These are phyloP conservation scores for Astragalus glycyphyllos DNA, from an alignment of 306 rosid species.

Conservation along the genomic window DNA sequence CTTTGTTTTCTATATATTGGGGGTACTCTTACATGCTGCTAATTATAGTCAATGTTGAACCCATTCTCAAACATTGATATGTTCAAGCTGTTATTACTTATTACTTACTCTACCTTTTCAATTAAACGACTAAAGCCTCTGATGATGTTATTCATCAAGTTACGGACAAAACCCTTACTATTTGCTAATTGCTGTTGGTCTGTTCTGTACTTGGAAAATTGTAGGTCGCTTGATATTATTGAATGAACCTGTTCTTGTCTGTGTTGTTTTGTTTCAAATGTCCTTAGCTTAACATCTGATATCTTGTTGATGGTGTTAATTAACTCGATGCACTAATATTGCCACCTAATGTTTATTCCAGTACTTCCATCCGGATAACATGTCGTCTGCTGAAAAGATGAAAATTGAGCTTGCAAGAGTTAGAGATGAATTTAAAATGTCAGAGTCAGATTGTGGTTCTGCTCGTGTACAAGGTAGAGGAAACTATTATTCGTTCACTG, in stretches of 20 bases:
- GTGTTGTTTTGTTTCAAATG: background rate
- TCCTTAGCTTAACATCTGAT: background rate
- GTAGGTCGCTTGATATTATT: conserved; percentile 10
- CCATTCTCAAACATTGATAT: conserved; percentile 11
- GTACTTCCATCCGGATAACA: conserved; percentile 91
- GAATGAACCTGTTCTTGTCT: conserved; percentile 1
- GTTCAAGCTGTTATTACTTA: background rate
- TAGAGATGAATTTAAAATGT: conserved; percentile 89
- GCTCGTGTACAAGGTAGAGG: conserved; percentile 88
- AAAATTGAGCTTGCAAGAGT: conserved; percentile 80
- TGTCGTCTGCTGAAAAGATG: conserved; percentile 85
- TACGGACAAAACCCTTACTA: background rate
- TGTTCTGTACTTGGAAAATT: conserved; percentile 10
- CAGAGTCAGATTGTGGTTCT: conserved; percentile 95
- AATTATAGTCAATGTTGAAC: background rate
- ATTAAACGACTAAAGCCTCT: background rate
- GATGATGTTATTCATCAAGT: background rate
- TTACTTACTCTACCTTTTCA: background rate
- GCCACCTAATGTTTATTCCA: conserved; percentile 53
- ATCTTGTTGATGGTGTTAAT: conserved; percentile 5
- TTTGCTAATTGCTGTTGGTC: conserved; percentile 14
- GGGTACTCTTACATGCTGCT: background rate
- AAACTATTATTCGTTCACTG: conserved; percentile 14
- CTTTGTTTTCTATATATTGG: background rate
- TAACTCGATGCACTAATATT: conserved; percentile 34